Conservation (phyloP, 495 filamentous ascomycete species). For the Opeltia flavorubescens region DNA sequence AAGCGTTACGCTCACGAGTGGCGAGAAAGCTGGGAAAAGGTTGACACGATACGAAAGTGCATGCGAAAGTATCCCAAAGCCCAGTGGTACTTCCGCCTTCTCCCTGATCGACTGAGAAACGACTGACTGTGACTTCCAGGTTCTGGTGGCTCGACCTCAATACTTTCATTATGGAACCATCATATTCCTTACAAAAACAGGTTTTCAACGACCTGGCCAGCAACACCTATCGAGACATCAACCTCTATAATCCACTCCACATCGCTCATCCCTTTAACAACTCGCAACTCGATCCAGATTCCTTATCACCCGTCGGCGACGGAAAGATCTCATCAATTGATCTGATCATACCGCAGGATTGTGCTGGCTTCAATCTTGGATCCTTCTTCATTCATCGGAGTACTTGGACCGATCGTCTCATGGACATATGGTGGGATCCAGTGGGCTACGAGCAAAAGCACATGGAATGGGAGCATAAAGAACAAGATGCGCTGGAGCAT, state of each 20-base stretch:
- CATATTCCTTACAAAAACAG: slow-evolving; percentile 77
- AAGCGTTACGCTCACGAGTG: slow-evolving; percentile 98
- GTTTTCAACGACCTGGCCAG: slow-evolving; percentile 67
- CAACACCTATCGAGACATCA: slow-evolving; percentile 89
- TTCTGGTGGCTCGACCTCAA: slow-evolving; percentile 99
- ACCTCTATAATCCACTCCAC: slow-evolving; percentile 87
- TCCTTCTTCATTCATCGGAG: slow-evolving; percentile 84
- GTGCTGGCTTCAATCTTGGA: slow-evolving; percentile 89
- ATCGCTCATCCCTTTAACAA: slow-evolving; percentile 70
- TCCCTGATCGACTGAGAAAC: not conserved
- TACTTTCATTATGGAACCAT: slow-evolving; percentile 95
- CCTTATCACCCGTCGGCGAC: slow-evolving; percentile 61
- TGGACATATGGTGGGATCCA: slow-evolving; percentile 98
- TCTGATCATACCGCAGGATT: slow-evolving; percentile 84
- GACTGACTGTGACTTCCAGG: slow-evolving; percentile 34
- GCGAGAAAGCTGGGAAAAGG: slow-evolving; percentile 99
- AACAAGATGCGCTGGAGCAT: slow-evolving; percentile 89
- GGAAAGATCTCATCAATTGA: slow-evolving; percentile 61
- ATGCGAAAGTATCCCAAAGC: slow-evolving; percentile 90
- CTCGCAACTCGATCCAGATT: slow-evolving; percentile 57
- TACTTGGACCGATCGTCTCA: slow-evolving; percentile 76
- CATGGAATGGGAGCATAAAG: slow-evolving; percentile 98
- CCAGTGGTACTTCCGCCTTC: slow-evolving; percentile 58
- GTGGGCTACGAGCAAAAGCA: slow-evolving; percentile 97
- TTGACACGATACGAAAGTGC: slow-evolving; percentile 80